phyloP scores from a whole-genome alignment of 1,284 basidiomycete genomes.

The Boletus hoseneyae region DNA sequence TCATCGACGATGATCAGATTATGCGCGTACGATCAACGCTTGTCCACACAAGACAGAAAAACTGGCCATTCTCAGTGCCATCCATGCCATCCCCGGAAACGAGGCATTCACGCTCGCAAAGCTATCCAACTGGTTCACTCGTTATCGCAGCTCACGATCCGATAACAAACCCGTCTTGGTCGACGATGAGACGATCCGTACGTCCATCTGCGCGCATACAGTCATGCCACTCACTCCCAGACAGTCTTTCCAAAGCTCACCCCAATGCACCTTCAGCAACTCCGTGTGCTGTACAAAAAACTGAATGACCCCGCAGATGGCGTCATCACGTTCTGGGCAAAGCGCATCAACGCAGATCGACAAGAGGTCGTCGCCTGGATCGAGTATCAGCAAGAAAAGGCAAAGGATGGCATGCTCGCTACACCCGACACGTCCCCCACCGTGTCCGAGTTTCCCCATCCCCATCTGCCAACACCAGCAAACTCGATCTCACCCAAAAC shows the following conservation, averaged over 20 bases:
- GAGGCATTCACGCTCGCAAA: slow-evolving; percentile 18
- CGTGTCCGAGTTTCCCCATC: slow-evolving; percentile 8
- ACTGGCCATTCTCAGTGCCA: slow-evolving; percentile 11
- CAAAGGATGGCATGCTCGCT: background rate
- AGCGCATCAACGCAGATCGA: slow-evolving; percentile 20
- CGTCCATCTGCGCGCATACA: slow-evolving; percentile 3
- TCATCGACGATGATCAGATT: slow-evolving; percentile 18
- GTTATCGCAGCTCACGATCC: slow-evolving; percentile 17
- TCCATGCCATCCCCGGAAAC: slow-evolving; percentile 26
- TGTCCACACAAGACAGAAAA: no score
- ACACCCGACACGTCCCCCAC: slow-evolving; percentile 19
- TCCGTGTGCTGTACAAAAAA: slow-evolving; percentile 20
- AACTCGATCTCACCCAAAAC: slow-evolving; percentile 20
- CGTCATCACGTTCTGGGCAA: slow-evolving; percentile 29
- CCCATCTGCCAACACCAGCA: slow-evolving; percentile 30
- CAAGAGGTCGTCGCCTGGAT: slow-evolving; percentile 27
- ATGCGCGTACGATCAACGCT: slow-evolving; percentile 9
- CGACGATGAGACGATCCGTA: slow-evolving; percentile 29
- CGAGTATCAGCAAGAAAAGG: slow-evolving; percentile 30
- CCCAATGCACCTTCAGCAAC: slow-evolving; percentile 22
- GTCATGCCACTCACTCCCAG: background rate
- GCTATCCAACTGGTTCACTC: slow-evolving; percentile 24
- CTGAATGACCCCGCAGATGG: slow-evolving; percentile 17
- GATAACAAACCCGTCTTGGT: background rate
- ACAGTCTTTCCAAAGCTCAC: slow-evolving; percentile 30